These are phyloP conservation scores for Nakaseomyces nivariensis DNA, from an alignment of 1,139 yeast species.

Conservation along the genomic window DNA sequence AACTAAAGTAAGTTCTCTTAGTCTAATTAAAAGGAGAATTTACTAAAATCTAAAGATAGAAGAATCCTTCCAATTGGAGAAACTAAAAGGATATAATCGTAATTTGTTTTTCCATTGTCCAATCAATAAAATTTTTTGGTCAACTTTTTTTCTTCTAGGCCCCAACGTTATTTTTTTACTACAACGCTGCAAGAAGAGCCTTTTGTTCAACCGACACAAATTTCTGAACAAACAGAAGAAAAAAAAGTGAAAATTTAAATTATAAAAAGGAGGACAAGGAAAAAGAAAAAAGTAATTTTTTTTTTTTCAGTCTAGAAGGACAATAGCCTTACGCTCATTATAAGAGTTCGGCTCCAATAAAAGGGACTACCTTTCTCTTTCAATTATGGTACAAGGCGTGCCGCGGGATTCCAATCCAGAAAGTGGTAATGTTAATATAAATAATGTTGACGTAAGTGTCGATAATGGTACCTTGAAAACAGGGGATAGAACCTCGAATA, in stretches of 20 bases:
- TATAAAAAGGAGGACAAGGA: background rate
- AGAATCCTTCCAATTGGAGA: no score
- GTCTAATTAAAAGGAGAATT: no score
- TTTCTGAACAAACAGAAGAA: background rate
- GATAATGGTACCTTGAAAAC: background rate
- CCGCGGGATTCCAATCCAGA: slow-evolving; percentile 1
- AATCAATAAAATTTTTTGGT: background rate
- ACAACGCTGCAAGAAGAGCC: background rate
- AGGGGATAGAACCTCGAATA: background rate
- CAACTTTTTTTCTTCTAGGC: background rate
- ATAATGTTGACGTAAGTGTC: background rate
- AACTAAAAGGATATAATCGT: no score
- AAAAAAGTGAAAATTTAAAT: background rate
- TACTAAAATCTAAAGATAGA: no score
- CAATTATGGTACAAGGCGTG: background rate
- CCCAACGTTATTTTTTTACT: no score
- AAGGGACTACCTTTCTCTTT: background rate
- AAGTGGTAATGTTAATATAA: background rate
- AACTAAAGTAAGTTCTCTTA: no score
- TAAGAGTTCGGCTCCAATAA: background rate
- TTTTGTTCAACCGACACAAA: background rate
- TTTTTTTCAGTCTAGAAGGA: background rate
- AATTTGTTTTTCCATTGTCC: no score
- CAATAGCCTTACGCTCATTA: background rate
- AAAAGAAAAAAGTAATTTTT: background rate